These are phyloP conservation scores for Verticillium zaregamsianum DNA, from an alignment of 2,329 filamentous ascomycete species.

Conservation along the genomic window DNA sequence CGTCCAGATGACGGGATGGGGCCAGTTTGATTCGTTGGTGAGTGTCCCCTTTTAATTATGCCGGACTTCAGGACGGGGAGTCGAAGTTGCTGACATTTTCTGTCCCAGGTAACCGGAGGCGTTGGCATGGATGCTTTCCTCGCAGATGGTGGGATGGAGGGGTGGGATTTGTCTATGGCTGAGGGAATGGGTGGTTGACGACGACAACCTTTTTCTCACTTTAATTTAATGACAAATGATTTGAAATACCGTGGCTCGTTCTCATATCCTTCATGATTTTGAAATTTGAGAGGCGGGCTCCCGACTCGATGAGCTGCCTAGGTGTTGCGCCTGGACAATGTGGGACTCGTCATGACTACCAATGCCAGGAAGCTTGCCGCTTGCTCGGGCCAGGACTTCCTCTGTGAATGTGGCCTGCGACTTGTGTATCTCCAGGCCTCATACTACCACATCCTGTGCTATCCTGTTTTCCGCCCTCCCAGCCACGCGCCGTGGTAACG, in stretches of 20 bases:
- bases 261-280: background rate
- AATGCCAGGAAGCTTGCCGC: too few relatives aligned
- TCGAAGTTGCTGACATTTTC: background rate
- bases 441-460: too few relatives aligned
- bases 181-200: background rate
- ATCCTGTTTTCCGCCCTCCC: background rate
- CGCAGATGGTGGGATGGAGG: background rate
- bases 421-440: too few relatives aligned
- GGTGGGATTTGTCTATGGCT: background rate
- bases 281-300: background rate
- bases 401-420: too few relatives aligned
- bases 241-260: too few relatives aligned
- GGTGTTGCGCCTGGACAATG: too few relatives aligned
- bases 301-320: too few relatives aligned
- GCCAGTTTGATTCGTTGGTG: constrained; percentile 19
- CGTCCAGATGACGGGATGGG: constrained; percentile 17
- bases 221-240: too few relatives aligned
- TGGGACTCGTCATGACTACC: too few relatives aligned
- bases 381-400: too few relatives aligned
- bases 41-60: background rate
- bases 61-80: background rate
- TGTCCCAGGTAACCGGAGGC: background rate
- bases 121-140: constrained; percentile 1
- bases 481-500: too few relatives aligned
- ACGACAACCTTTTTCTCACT: too few relatives aligned